Evolutionary conservation across 192 early-diverging fungal genomes (phyloP).

Genomic region (Backusella tarrabulga): DNA sequence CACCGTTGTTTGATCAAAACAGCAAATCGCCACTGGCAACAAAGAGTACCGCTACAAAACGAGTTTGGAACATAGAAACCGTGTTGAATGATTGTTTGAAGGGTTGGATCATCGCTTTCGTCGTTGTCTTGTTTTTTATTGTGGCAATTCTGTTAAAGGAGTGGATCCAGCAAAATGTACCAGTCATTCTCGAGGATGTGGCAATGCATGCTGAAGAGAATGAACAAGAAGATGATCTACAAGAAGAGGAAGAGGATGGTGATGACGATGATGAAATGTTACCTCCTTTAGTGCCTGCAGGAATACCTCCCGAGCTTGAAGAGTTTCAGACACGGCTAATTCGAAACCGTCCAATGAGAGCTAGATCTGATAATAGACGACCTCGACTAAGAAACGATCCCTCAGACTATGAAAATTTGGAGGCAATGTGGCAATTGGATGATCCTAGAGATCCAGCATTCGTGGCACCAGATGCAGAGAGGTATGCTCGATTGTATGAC

Average conservation of each 20-base stretch:
- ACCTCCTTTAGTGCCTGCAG: background rate
- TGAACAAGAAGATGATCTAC: too few species aligned
- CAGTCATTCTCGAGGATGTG: constrained; percentile 17
- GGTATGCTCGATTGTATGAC: background rate
- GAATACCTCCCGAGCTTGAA: background rate
- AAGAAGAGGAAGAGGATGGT: background rate
- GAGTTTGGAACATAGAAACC: constrained; percentile 30
- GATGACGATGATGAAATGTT: background rate
- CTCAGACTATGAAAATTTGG: background rate
- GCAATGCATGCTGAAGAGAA: background rate
- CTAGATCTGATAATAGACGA: background rate
- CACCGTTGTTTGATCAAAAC: background rate
- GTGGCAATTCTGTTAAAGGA: constrained; percentile 79
- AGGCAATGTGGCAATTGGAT: background rate
- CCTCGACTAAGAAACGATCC: constrained; percentile 1
- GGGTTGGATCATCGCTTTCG: constrained; percentile 76
- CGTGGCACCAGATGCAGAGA: background rate
- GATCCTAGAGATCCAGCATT: background rate
- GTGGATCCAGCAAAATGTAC: constrained; percentile 81
- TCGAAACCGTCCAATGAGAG: background rate
- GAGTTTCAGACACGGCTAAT: background rate
- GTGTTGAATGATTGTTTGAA: constrained; percentile 74
- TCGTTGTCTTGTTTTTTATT: constrained; percentile 78
- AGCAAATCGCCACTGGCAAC: background rate
- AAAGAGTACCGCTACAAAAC: background rate